Evolutionary conservation across 495 filamentous ascomycete species (phyloP).

Genomic region (Cenococcum geophilum): DNA sequence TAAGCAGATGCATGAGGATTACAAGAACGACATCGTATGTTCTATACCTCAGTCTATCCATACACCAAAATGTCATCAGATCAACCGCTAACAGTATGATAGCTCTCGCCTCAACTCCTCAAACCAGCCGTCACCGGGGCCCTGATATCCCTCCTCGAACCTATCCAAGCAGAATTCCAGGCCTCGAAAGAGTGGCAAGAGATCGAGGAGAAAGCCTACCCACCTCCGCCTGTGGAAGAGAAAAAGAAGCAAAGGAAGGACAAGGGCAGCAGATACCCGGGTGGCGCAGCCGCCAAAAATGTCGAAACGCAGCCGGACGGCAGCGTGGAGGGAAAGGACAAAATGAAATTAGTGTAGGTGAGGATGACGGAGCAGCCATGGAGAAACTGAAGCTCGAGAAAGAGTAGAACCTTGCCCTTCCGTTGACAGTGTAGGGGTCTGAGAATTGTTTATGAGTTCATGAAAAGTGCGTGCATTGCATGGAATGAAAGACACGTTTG

Average conservation of each 20-base stretch:
- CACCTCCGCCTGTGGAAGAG: constrained; percentile 52
- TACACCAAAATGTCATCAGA: not conserved
- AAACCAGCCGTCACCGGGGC: constrained; percentile 69
- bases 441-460: not conserved
- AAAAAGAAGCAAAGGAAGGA: constrained; percentile 81
- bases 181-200: constrained; percentile 73
- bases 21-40: constrained; percentile 69
- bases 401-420: no score
- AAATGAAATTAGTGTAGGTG: constrained; percentile 37
- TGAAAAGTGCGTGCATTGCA: not conserved
- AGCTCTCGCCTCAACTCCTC: constrained; percentile 79
- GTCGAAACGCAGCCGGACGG: constrained; percentile 37
- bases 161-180: constrained; percentile 67
- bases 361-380: constrained; percentile 37
- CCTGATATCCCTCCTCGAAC: constrained; percentile 63
- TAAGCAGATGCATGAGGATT: constrained; percentile 67
- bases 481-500: not conserved
- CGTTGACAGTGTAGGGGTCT: no score
- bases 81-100: constrained; percentile 12
- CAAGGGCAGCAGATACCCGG: constrained; percentile 63
- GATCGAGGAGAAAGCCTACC: constrained; percentile 75
- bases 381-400: constrained; percentile 35
- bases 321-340: constrained; percentile 37
- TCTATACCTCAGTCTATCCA: constrained; percentile 3
- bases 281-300: constrained; percentile 17